phyloP scores from a whole-genome alignment of 164 flowering plant species.

The Berberis vulgaris region DNA sequence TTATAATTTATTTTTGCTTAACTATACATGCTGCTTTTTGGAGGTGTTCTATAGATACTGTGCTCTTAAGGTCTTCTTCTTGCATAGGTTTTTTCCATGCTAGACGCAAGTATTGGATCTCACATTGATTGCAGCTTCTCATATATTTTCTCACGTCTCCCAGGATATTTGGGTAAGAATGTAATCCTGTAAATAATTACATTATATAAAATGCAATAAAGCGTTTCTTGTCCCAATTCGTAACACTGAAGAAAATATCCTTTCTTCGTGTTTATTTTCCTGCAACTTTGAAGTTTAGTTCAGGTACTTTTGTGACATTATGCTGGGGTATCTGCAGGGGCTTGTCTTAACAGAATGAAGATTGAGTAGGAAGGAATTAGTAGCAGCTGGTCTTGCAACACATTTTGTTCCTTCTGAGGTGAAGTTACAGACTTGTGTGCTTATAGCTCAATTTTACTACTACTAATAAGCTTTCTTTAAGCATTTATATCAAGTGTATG shows the following conservation, averaged over 20 bases:
- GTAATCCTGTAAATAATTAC: not conserved
- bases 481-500: too few species aligned
- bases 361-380: constrained; percentile 75
- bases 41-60: not conserved
- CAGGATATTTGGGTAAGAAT: constrained; percentile 71
- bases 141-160: constrained; percentile 75
- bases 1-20: not conserved
- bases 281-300: too few species aligned
- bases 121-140: constrained; percentile 94
- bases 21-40: too few species aligned
- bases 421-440: constrained; percentile 4
- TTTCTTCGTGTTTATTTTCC: too few species aligned
- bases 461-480: too few species aligned
- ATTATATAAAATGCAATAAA: too few species aligned
- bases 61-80: not conserved
- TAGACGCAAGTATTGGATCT: constrained; percentile 90
- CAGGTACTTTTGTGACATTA: too few species aligned
- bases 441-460: too few species aligned
- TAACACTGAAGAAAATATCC: too few species aligned
- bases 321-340: constrained; percentile 46
- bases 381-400: constrained; percentile 80
- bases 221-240: too few species aligned
- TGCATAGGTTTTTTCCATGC: constrained; percentile 77
- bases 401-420: constrained; percentile 95
- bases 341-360: constrained; percentile 87